phyloP scores from a whole-genome alignment of 2,329 filamentous ascomycete genomes.

The Penicillium sp. region DNA sequence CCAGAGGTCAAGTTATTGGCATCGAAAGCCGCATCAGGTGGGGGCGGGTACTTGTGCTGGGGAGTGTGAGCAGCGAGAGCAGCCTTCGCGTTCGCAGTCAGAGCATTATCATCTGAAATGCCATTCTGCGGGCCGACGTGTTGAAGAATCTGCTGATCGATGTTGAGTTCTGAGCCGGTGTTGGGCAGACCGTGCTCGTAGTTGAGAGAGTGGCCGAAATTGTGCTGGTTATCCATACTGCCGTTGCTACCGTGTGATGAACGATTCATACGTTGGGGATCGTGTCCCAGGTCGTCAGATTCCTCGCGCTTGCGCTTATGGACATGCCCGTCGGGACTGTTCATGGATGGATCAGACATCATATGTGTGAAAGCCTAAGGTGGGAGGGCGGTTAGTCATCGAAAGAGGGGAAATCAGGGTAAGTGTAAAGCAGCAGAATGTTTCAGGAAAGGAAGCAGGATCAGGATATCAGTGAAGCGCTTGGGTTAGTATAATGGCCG shows the following conservation, averaged over 20 bases:
- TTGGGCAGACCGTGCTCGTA: constrained; percentile 43
- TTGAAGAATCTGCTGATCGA: constrained; percentile 49
- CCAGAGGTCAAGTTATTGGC: constrained; percentile 37
- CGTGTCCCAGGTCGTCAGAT: constrained; percentile 40
- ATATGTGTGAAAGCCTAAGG: constrained; percentile 4
- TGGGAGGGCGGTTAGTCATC: constrained; percentile 21
- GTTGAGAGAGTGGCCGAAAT: constrained; percentile 37
- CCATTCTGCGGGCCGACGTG: constrained; percentile 56
- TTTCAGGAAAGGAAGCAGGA: not conserved
- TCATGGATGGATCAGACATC: constrained; percentile 43
- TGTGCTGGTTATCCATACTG: constrained; percentile 37
- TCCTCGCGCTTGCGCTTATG: constrained; percentile 45
- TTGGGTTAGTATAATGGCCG: constrained; percentile 1
- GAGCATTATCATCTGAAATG: constrained; percentile 47
- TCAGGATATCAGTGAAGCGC: not conserved
- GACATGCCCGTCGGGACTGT: constrained; percentile 34
- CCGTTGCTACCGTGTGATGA: constrained; percentile 43
- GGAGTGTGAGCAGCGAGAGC: constrained; percentile 47
- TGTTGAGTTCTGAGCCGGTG: constrained; percentile 40
- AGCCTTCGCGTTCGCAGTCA: constrained; percentile 50
- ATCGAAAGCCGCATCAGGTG: constrained; percentile 43
- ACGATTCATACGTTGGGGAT: constrained; percentile 42
- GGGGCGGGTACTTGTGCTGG: constrained; percentile 46
- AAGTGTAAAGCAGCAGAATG: not conserved
- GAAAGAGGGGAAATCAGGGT: constrained; percentile 6